Conservation (phyloP, 306 rosid genomes). For the Pachyrhizus erosus region DNA sequence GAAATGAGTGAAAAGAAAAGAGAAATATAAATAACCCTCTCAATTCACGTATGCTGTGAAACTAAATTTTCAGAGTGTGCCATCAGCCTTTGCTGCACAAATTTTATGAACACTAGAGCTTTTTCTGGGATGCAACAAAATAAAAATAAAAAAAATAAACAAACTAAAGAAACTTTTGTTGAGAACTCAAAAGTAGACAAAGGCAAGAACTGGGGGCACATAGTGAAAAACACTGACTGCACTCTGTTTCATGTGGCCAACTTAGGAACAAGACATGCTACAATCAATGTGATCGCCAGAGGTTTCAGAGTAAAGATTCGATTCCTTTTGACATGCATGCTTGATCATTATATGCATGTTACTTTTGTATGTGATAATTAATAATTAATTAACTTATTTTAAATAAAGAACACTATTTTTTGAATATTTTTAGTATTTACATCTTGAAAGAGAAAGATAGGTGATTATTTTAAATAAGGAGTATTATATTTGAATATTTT, state of each 20-base stretch:
- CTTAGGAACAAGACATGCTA: neutral
- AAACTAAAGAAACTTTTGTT: no score
- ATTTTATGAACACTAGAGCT: constrained; percentile 1
- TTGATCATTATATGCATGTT: neutral
- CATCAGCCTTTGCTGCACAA: neutral
- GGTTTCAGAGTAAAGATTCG: constrained; percentile 56
- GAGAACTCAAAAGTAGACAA: neutral
- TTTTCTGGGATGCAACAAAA: no score
- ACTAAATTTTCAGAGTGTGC: neutral
- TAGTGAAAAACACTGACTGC: neutral
- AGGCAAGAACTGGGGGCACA: neutral
- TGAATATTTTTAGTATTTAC: no score
- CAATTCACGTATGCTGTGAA: neutral
- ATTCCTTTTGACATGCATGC: constrained; percentile 33
- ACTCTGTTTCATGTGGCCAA: constrained; percentile 35
- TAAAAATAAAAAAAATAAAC: neutral
- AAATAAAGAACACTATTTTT: no score
- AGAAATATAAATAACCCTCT: neutral
- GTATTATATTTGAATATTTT: no score
- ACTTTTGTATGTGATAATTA: neutral
- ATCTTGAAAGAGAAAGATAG: no score
- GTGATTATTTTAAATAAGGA: no score
- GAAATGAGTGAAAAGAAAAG: neutral
- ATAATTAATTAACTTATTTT: neutral
- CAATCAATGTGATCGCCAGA: constrained; percentile 38